These are phyloP conservation scores for Pyropia yezoensis DNA, from an alignment of 23 red algal genomes.

Conservation along the genomic window DNA sequence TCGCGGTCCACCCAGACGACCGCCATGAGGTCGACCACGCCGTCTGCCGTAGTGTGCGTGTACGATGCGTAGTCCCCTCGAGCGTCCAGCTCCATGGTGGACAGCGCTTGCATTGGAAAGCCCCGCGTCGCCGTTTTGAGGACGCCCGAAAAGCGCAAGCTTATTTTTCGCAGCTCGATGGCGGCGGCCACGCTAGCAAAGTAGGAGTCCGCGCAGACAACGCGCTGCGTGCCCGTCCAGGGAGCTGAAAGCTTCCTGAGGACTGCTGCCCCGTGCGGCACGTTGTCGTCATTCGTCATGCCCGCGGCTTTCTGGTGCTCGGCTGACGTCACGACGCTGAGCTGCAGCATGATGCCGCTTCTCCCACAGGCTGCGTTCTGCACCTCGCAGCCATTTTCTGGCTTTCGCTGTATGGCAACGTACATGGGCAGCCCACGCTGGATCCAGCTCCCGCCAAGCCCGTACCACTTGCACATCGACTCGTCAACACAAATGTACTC, in stretches of 20 bases:
- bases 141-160: conserved; percentile 9
- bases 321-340: conserved; percentile 7
- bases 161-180: neutral
- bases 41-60: too few relatives aligned
- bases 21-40: conserved; percentile 1
- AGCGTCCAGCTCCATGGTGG: neutral
- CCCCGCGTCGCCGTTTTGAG: conserved; percentile 6
- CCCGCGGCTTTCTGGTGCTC: neutral
- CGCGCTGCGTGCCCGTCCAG: neutral
- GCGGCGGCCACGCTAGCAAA: conserved; percentile 8
- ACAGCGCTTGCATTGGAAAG: conserved; percentile 11
- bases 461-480: conserved; percentile 11
- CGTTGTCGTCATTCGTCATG: neutral
- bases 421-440: conserved; percentile 17
- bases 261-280: conserved; percentile 8
- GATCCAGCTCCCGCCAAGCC: conserved; percentile 17
- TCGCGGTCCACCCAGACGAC: conserved; percentile 21
- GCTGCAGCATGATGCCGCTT: conserved; percentile 4
- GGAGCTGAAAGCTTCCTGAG: neutral
- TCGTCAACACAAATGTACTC: conserved; percentile 23
- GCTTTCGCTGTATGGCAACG: conserved; percentile 18
- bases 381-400: conserved; percentile 20
- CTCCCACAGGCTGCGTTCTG: conserved; percentile 8
- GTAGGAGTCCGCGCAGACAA: too few relatives aligned
- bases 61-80: neutral